Conservation (phyloP, 2,329 filamentous ascomycete genomes). For the Blastomyces parvus region DNA sequence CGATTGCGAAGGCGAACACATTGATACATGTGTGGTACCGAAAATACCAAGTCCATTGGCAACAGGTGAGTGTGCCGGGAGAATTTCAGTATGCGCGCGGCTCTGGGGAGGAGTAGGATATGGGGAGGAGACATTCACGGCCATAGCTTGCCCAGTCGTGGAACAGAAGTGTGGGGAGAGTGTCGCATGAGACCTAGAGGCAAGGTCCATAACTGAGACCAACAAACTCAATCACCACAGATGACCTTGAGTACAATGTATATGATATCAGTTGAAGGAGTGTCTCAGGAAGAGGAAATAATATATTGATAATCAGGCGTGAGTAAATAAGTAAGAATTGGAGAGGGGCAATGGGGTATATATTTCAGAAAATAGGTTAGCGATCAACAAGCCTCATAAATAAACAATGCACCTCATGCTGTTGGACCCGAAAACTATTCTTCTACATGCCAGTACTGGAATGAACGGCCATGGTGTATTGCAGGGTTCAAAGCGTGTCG, state of each 20-base stretch:
- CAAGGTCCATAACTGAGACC: conserved; percentile 20
- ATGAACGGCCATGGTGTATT: conserved; percentile 5
- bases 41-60: conserved; percentile 28
- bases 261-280: conserved; percentile 10
- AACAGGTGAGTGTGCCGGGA: conserved; percentile 16
- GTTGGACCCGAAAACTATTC: neutral
- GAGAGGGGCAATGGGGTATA: neutral
- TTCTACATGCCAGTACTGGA: conserved; percentile 1
- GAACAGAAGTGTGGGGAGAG: conserved; percentile 15
- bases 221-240: conserved; percentile 13
- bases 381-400: neutral
- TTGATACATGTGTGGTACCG: conserved; percentile 19
- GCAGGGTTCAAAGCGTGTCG: neutral
- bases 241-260: conserved; percentile 15
- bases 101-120: conserved; percentile 21
- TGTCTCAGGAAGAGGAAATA: conserved; percentile 1
- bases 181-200: conserved; percentile 18
- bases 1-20: conserved; percentile 16
- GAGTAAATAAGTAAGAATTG: neutral
- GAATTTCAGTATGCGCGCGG: conserved; percentile 12
- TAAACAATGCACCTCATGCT: conserved; percentile 1
- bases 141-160: conserved; percentile 9
- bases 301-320: neutral
- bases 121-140: conserved; percentile 13
- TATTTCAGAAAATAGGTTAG: conserved; percentile 1